Evolutionary conservation across 129 eudicot genomes (phyloP), one percentile per base, ranked within the genome.

Genomic region (Lactuca saligna): DNA sequence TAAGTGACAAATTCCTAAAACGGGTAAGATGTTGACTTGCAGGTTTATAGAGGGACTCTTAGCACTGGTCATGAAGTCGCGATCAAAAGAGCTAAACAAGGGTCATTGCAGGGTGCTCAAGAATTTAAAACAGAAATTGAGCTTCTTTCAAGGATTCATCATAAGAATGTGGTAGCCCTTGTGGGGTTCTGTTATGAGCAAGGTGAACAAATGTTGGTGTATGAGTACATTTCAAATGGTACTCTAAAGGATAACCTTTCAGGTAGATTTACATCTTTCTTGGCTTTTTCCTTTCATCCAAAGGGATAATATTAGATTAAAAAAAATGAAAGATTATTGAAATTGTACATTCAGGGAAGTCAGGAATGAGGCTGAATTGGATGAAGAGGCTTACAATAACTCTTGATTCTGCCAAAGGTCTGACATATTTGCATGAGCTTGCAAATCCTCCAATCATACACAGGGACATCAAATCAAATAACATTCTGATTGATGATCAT

Each of bases 401-500:
- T 66, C 87, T 88, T 61, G 96, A 81, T 69, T 78, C 94, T 51
- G 97, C 97, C 13, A 79, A 83, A 69, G 97, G 94, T 7, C 60
- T 91, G 54, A 41, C 78, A 50, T 91, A 91, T 63, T 59, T 91
- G 84, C 97, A 91, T 51, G 97, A 91, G 80, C 91, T 84, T 55
- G 96, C 98, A 17, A 76, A 88, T 65, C 98, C 98, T 55, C 89
- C 96, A 15, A 91, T 91, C 66, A 86, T 91, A 78, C 98, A 91
- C 63, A 70, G 95, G 56, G 98, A 91, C 71, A 57, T 91, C n/a
- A 91, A 91, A 69, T 86, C 98, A 25, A 79, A 65, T 54, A 91
- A 91, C 72, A 91, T 91, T 65, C 68, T 91, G 57, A 68, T 91
- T 12, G 96, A 88, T 75, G 82, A 63, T 12, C 71, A 75, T 15